Evolutionary conservation across 2,329 filamentous ascomycete species (phyloP).

Genomic region (Orbilia javanica): DNA sequence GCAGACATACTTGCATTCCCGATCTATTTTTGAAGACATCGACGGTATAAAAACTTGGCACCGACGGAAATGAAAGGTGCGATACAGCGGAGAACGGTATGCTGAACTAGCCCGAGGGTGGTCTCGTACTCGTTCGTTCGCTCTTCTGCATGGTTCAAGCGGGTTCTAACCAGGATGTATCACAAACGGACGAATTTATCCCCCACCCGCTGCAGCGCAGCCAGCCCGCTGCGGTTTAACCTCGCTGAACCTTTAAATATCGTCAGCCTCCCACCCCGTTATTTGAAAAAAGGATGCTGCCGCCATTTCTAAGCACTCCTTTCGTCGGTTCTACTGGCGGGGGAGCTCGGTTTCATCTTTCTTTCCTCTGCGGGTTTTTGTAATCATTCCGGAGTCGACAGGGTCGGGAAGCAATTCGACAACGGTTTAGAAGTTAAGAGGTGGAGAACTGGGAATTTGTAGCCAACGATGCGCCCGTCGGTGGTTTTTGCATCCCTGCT

Average conservation of each 20-base stretch:
- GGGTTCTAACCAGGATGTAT: slow-evolving; percentile 4
- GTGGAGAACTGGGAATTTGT: not conserved
- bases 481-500: slow-evolving; percentile 8
- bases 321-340: slow-evolving; percentile 28
- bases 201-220: slow-evolving; percentile 20
- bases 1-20: not conserved
- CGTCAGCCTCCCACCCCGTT: slow-evolving; percentile 17
- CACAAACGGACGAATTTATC: slow-evolving; percentile 29
- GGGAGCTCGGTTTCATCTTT: slow-evolving; percentile 20
- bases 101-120: not conserved
- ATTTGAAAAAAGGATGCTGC: slow-evolving; percentile 36
- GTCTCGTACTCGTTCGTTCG: slow-evolving; percentile 23
- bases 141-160: not conserved
- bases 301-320: slow-evolving; percentile 12
- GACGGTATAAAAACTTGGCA: slow-evolving; percentile 4
- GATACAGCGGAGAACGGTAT: not conserved
- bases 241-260: slow-evolving; percentile 39
- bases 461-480: slow-evolving; percentile 6
- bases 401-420: not conserved
- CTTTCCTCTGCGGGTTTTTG: not conserved
- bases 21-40: slow-evolving; percentile 18
- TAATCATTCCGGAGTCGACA: not conserved
- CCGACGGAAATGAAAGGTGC: slow-evolving; percentile 7
- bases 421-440: not conserved
- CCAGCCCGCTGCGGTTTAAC: slow-evolving; percentile 1